A percentile compares a stretch with the other conserved stretches of the same genome.
Evolutionary conservation across 2,329 filamentous ascomycete genomes (phyloP).

Genomic region (Alternaria viburni): DNA sequence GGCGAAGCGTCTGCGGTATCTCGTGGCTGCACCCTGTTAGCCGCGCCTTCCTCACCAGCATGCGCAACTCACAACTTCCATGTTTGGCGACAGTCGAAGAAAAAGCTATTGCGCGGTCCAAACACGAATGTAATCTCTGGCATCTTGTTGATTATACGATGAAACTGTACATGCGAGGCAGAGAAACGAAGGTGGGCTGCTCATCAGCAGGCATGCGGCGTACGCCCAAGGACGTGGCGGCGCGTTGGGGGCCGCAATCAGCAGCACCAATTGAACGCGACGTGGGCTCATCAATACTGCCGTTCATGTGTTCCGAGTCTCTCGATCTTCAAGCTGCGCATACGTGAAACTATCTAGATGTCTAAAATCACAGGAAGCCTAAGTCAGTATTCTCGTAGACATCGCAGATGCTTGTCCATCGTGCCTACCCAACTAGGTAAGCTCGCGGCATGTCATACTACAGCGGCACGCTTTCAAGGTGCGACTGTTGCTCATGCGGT

Average conservation of each 20-base stretch:
- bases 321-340: not conserved
- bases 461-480: not conserved
- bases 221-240: constrained; percentile 7
- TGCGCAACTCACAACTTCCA: constrained; percentile 42
- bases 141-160: constrained; percentile 19
- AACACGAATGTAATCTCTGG: constrained; percentile 45
- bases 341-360: not conserved
- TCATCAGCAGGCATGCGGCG: constrained; percentile 2
- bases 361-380: not conserved
- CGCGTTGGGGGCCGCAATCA: constrained; percentile 1
- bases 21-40: constrained; percentile 39
- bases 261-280: not conserved
- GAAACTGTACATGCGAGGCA: not conserved
- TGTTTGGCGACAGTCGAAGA: constrained; percentile 45
- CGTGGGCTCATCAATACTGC: not conserved
- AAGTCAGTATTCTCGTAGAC: not conserved
- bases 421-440: not conserved
- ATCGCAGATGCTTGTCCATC: not conserved
- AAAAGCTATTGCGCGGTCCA: constrained; percentile 45
- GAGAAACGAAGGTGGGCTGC: not conserved
- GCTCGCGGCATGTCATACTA: not conserved
- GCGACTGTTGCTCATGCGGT: not conserved
- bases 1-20: constrained; percentile 41
- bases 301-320: not conserved
- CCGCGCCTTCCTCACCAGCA: not conserved